Evolutionary conservation across 2,329 filamentous ascomycete species (phyloP), one percentile per base, ranked within the genome.

Genomic region (Alternaria sp.): DNA sequence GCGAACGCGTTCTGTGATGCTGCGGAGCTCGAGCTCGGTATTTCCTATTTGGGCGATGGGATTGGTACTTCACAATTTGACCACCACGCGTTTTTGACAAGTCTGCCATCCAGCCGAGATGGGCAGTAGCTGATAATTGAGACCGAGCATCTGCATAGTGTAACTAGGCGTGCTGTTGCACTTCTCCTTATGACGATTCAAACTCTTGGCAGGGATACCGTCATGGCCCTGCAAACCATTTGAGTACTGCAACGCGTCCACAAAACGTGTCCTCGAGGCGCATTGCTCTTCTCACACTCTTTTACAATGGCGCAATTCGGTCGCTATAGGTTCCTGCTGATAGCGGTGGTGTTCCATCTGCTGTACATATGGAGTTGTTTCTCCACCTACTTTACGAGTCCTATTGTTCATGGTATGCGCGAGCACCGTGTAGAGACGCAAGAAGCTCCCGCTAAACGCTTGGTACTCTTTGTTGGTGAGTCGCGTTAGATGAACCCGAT

Each of bases 351-450:
- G 63, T 99, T 99, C 78, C 96, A 99, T 81, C 79, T 98, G 55
- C 87, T 97, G 67, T 99, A 99, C 79, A 90, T 97, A 58, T 92
- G 90, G 77, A 73, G 68, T 66, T 43, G 40, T 98, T 98, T 74
- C 99, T 99, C 81, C 94, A 97, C 79, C 95, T 98, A 66, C 98
- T 99, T 99, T 77, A 93, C 97, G 76, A 97, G 93, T 78, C 95
- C 95, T 22, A 95, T 99, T 70, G 95, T 98, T 56, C 92, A 90
- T 83, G 95, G 95, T 75, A 99, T 99, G 95, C 88, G 87, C 74
- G 86, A 93, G 62, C 94, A 93, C 80, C 82, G 84, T 46, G 84
- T 96, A 38, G 87, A 93, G 61, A 85, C 89, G 57, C 81, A 86
- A 52, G 88, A 90, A 78, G 87, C 94, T 22, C 95, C 95, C 1